These are phyloP conservation scores for Aegilops longissima DNA, from an alignment of 176 grass and related monocot species.

Conservation along the genomic window DNA sequence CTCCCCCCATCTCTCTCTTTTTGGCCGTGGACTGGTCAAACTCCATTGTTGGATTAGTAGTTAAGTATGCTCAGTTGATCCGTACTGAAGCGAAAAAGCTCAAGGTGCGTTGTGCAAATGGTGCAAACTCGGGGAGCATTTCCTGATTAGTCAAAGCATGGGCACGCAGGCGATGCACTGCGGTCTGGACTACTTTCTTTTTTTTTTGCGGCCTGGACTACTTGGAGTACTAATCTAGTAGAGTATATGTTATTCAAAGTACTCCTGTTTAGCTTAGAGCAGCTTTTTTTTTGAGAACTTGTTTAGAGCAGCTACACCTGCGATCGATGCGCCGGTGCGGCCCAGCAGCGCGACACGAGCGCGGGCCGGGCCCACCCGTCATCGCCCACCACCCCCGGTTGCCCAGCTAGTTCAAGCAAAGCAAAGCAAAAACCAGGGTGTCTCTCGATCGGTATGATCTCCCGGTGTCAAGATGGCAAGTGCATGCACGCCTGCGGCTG, in stretches of 20 bases:
- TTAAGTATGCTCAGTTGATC: too few relatives aligned
- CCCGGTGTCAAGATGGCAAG: background rate
- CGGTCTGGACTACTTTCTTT: background rate
- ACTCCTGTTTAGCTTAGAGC: too few relatives aligned
- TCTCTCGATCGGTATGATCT: background rate
- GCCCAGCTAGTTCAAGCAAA: background rate
- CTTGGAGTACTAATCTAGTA: background rate
- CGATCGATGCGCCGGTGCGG: background rate
- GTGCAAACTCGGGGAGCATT: background rate
- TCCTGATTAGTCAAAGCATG: constrained; percentile 19
- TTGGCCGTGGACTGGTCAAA: background rate
- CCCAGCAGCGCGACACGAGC: background rate
- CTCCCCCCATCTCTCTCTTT: background rate
- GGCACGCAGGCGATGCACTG: background rate
- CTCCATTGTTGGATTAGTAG: too few relatives aligned
- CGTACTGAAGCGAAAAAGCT: background rate
- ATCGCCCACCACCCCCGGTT: background rate
- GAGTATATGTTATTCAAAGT: background rate
- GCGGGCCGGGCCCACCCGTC: background rate
- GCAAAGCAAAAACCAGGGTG: background rate
- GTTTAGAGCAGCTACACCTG: background rate
- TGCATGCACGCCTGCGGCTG: background rate
- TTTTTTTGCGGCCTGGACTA: background rate
- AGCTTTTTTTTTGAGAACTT: too few relatives aligned
- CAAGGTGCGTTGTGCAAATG: background rate